Evolutionary conservation across 495 filamentous ascomycete species (phyloP), one percentile per base, ranked within the genome.

Genomic region (Penicillium atrosanguineum): DNA sequence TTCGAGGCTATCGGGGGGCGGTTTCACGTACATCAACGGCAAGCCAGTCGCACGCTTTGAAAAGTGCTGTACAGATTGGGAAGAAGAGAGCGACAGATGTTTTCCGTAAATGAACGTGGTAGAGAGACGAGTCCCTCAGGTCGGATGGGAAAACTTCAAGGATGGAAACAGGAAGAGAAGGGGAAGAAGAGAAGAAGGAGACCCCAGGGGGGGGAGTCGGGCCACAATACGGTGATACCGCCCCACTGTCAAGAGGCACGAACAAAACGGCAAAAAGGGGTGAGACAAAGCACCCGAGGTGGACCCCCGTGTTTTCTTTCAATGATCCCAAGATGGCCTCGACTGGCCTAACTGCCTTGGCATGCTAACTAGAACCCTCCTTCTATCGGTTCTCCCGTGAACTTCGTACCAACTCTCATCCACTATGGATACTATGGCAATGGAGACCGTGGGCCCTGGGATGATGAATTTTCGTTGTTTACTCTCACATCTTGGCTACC

Each of bases 41-140:
- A 71, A 67, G 29, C 62, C 63, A 59, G 60, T 71, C 59, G 64
- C 68, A 59, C 57, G 68, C 49, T 64, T 60, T 59, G n/a, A 55
- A 65, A 57, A 37, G 56, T 38, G 45, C 65, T 69, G 69, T 72
- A 69, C 60, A 71, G 50, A 48, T 44, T 40, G 50, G 44, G 56
- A 59, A 57, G 21, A 54, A 67, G 64, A 63, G 69, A 70, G 59
- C 50, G 67, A 57, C 50, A 46, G 51, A 50, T 52, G 59, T 52
- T 65, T 67, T 67, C 65, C 67, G 31, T 34, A 51, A 77, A 77
- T 50, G 74, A 76, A 64, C 55, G 74, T 76, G 60, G 50, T 60
- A 65, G 68, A 77, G 74, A 74, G 73, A 64, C 53, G 57, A 64
- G 64, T 69, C 70, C 59, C 72, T 75, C 72, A 60, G 71, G 71